Conservation (phyloP, 441 rosid genomes). For the Brassica balearica region DNA sequence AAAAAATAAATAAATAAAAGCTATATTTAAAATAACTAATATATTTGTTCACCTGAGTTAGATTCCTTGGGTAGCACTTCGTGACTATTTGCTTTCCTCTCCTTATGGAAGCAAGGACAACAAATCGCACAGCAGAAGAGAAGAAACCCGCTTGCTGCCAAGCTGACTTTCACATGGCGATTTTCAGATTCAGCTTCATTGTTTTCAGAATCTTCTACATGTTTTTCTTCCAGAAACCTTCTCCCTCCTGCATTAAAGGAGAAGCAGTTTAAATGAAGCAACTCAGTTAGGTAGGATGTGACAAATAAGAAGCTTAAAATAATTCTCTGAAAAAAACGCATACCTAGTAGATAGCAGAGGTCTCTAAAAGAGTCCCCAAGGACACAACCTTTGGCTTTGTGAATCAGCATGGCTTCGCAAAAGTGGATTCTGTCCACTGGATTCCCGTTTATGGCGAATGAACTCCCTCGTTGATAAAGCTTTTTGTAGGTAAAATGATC, state of each 20-base stretch:
- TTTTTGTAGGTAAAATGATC: slow-evolving; percentile 56
- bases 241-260: slow-evolving; percentile 51
- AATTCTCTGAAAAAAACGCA: background rate
- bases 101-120: slow-evolving; percentile 75
- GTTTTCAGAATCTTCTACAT: slow-evolving; percentile 31
- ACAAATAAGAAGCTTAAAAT: background rate
- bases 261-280: slow-evolving; percentile 45
- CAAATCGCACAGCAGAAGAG: slow-evolving; percentile 58
- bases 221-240: slow-evolving; percentile 53
- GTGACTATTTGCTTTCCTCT: slow-evolving; percentile 66
- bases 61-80: slow-evolving; percentile 66
- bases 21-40: background rate
- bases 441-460: slow-evolving; percentile 68
- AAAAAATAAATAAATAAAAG: background rate
- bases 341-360: slow-evolving; percentile 60
- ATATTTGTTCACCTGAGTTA: slow-evolving; percentile 61
- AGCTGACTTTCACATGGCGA: slow-evolving; percentile 44
- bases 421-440: slow-evolving; percentile 54
- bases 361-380: slow-evolving; percentile 44
- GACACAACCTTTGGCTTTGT: slow-evolving; percentile 56
- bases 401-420: slow-evolving; percentile 63
- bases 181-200: slow-evolving; percentile 36
- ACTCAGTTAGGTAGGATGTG: background rate
- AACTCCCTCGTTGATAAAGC: slow-evolving; percentile 45
- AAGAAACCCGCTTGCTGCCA: slow-evolving; percentile 64